phyloP scores from a whole-genome alignment of 306 rosid species.

The Casuarina glauca region DNA sequence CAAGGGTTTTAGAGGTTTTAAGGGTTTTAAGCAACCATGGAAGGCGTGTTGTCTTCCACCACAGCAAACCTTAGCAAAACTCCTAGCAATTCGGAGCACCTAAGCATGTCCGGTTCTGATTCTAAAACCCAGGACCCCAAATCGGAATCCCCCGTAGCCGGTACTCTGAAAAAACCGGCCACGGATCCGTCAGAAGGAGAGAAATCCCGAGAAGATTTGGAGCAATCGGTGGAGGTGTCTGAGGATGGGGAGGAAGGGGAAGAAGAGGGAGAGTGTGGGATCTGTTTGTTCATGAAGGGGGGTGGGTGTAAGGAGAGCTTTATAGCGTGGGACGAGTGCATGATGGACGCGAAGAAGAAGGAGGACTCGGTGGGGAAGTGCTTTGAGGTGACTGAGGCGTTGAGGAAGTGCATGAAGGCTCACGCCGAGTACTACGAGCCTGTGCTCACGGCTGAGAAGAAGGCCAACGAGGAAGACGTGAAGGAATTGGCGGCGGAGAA shows the following conservation, averaged over 20 bases:
- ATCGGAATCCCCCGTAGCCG: constrained; percentile 17
- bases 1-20: constrained; percentile 13
- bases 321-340: too few relatives aligned
- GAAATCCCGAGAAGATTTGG: constrained; percentile 17
- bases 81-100: neutral
- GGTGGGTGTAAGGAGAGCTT: too few relatives aligned
- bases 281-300: too few relatives aligned
- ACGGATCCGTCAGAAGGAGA: neutral
- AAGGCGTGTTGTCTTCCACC: neutral
- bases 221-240: constrained; percentile 10
- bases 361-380: too few relatives aligned
- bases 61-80: neutral
- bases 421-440: too few relatives aligned
- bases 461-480: too few relatives aligned
- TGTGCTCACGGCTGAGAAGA: too few relatives aligned
- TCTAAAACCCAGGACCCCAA: constrained; percentile 28
- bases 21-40: constrained; percentile 18
- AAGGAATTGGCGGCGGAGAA: too few relatives aligned
- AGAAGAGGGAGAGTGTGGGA: too few relatives aligned
- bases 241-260: constrained; percentile 34
- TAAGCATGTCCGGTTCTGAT: constrained; percentile 33
- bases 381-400: too few relatives aligned
- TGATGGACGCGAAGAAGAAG: too few relatives aligned
- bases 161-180: constrained; percentile 11
- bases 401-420: too few relatives aligned